Evolutionary conservation across 208 protist species (phyloP).

Genomic region (Novymonas esmeraldas): DNA sequence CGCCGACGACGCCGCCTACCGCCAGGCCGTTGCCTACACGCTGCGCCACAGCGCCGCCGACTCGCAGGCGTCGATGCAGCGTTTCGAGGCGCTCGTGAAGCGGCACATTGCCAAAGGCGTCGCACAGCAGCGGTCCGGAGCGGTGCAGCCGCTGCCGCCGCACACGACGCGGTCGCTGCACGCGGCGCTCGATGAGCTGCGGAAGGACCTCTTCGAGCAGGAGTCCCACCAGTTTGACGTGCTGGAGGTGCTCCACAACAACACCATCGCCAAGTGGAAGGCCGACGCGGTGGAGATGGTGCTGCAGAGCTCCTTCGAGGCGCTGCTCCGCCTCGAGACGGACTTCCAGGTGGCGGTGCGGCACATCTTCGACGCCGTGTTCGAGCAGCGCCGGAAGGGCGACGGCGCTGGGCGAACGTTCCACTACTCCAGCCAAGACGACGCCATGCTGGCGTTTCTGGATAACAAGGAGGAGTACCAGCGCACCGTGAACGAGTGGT

Average conservation of each 20-base stretch:
- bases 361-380: constrained; percentile 73
- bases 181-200: constrained; percentile 41
- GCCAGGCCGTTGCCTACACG: constrained; percentile 40
- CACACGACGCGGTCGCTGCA: constrained; percentile 34
- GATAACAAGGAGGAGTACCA: constrained; percentile 85
- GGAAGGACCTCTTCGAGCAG: constrained; percentile 65
- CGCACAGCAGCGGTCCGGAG: not conserved
- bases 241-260: constrained; percentile 65
- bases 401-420: constrained; percentile 24
- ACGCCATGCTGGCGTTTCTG: constrained; percentile 50
- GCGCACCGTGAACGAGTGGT: constrained; percentile 79
- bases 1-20: constrained; percentile 58
- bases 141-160: constrained; percentile 2
- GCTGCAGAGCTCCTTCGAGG: constrained; percentile 76
- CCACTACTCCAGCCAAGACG: constrained; percentile 34
- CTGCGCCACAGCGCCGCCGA: constrained; percentile 39
- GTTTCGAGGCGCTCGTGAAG: constrained; percentile 74
- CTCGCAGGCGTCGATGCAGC: constrained; percentile 55
- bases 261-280: constrained; percentile 79
- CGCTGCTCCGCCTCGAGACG: constrained; percentile 71
- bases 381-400: constrained; percentile 69
- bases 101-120: constrained; percentile 37
- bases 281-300: constrained; percentile 74
- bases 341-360: constrained; percentile 76
- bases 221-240: constrained; percentile 80